These are phyloP conservation scores for Neoboletus subvelutipes DNA, from an alignment of 768 basidiomycete species.

Conservation along the genomic window DNA sequence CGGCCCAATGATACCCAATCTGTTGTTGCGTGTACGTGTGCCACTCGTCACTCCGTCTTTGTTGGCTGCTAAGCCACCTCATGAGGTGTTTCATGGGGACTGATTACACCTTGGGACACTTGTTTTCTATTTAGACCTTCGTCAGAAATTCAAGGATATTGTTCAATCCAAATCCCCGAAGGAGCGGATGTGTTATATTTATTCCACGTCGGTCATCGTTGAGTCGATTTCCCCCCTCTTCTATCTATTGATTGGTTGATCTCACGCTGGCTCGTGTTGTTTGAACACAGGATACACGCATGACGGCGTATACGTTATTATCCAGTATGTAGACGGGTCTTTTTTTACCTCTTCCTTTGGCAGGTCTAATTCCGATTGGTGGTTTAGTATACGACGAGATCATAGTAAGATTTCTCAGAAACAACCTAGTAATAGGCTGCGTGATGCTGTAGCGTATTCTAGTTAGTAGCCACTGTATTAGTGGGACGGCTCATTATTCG, in stretches of 20 bases:
- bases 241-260: background rate
- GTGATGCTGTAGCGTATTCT: too few relatives aligned
- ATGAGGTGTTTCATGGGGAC: background rate
- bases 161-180: conserved; percentile 55
- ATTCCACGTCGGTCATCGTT: conserved; percentile 69
- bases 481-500: too few relatives aligned
- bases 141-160: conserved; percentile 68
- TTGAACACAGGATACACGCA: conserved; percentile 57
- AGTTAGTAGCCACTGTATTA: too few relatives aligned
- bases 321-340: conserved; percentile 38
- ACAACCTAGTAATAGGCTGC: too few relatives aligned
- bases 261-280: background rate
- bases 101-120: background rate
- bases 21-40: conserved; percentile 59
- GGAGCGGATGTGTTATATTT: conserved; percentile 57
- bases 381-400: too few relatives aligned
- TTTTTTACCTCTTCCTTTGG: background rate
- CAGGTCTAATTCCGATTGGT: too few relatives aligned
- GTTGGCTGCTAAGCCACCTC: background rate
- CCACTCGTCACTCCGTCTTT: background rate
- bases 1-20: conserved; percentile 58
- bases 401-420: too few relatives aligned
- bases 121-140: conserved; percentile 46
- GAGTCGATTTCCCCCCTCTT: conserved; percentile 22
- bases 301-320: conserved; percentile 57